These are phyloP conservation scores for Trametes cinnabarina DNA, from an alignment of 768 basidiomycete genomes.

Conservation along the genomic window DNA sequence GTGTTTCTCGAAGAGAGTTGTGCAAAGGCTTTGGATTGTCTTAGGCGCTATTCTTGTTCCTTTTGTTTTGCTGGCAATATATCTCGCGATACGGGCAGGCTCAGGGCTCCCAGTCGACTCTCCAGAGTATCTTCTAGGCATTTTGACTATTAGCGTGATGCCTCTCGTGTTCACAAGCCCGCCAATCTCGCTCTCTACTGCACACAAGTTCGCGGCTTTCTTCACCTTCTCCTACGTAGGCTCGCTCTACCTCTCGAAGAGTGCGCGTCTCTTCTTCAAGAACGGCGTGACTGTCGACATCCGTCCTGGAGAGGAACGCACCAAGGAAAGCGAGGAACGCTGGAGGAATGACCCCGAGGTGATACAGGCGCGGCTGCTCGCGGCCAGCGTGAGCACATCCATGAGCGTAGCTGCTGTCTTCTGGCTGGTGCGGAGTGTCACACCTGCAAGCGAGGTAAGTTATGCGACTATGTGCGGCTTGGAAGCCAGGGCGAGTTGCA, in stretches of 20 bases:
- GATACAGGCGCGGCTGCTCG: conserved; percentile 73
- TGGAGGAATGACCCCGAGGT: conserved; percentile 85
- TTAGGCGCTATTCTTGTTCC: too few relatives aligned
- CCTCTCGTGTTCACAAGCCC: conserved; percentile 20
- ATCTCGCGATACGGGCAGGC: too few relatives aligned
- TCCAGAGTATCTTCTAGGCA: background rate
- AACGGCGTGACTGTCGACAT: conserved; percentile 26
- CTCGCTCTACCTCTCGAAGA: conserved; percentile 74
- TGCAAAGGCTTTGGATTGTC: background rate
- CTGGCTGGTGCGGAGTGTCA: conserved; percentile 35
- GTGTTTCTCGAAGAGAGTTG: too few relatives aligned
- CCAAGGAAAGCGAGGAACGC: conserved; percentile 41
- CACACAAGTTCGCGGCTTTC: conserved; percentile 55
- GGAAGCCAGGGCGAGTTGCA: background rate
- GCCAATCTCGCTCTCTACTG: conserved; percentile 26
- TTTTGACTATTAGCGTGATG: conserved; percentile 1
- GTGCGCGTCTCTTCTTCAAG: conserved; percentile 55
- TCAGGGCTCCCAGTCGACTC: too few relatives aligned
- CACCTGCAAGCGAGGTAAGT: conserved; percentile 10
- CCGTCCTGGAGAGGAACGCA: conserved; percentile 26
- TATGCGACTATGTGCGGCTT: background rate
- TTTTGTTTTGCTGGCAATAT: background rate
- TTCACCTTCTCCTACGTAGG: conserved; percentile 76
- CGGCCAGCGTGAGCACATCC: conserved; percentile 63
- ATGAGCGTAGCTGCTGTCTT: conserved; percentile 54